Conservation (phyloP, 2,329 filamentous ascomycete species). For the Hypoxylon sp. region DNA sequence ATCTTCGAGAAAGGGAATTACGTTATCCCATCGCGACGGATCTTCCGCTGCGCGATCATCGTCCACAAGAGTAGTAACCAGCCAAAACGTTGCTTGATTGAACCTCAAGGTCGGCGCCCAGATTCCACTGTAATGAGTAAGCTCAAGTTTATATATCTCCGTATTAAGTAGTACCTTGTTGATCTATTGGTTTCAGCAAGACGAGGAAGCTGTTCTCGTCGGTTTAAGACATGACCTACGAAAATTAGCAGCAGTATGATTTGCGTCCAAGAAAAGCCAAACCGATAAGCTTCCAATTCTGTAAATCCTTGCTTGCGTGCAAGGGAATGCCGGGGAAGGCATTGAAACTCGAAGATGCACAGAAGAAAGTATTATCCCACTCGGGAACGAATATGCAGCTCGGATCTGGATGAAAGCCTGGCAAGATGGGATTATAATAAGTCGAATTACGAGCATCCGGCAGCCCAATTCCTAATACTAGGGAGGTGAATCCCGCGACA, state of each 20-base stretch:
- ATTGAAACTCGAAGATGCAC: slow-evolving; percentile 62
- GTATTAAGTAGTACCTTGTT: slow-evolving; percentile 41
- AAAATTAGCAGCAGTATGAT: slow-evolving; percentile 8
- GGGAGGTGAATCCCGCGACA: slow-evolving; percentile 18
- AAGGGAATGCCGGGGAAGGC: slow-evolving; percentile 63
- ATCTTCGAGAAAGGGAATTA: slow-evolving; percentile 4
- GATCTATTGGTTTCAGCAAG: slow-evolving; percentile 53
- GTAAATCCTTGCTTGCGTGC: slow-evolving; percentile 61
- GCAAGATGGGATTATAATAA: slow-evolving; percentile 61
- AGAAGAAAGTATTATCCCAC: slow-evolving; percentile 60
- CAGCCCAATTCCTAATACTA: slow-evolving; percentile 10
- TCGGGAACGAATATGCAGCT: slow-evolving; percentile 60
- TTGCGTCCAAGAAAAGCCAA: background rate
- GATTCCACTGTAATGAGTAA: slow-evolving; percentile 55
- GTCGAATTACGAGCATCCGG: slow-evolving; percentile 47
- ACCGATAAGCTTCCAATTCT: slow-evolving; percentile 58
- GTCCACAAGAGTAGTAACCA: slow-evolving; percentile 61
- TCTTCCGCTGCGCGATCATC: slow-evolving; percentile 53
- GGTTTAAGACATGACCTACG: slow-evolving; percentile 51
- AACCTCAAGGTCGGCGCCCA: slow-evolving; percentile 65
- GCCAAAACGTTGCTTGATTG: slow-evolving; percentile 61
- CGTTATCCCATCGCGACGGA: slow-evolving; percentile 56
- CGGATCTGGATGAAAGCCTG: slow-evolving; percentile 63
- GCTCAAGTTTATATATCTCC: slow-evolving; percentile 9
- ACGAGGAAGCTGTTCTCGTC: slow-evolving; percentile 49